A percentile compares a stretch with the other conserved stretches of the same genome.
These are phyloP conservation scores for Elongisporangium undulatum DNA, from an alignment of 352 stramenopile genomes.

Conservation along the genomic window DNA sequence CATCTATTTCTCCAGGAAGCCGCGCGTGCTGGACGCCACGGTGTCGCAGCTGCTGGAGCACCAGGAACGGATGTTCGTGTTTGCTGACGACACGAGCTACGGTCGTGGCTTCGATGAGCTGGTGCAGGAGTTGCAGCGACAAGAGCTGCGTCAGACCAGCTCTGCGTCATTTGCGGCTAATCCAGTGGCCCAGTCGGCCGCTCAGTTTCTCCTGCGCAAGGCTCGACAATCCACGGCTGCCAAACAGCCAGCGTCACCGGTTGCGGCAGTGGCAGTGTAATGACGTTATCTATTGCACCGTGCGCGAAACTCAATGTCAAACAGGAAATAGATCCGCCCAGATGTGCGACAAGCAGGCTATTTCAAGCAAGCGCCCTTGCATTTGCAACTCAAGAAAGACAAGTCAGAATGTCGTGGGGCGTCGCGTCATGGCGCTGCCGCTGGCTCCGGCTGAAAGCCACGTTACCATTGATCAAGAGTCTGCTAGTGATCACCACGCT, in stretches of 20 bases:
- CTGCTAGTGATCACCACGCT: constrained; percentile 15
- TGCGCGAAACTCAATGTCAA: neutral
- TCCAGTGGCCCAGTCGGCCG: constrained; percentile 29
- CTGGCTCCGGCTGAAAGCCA: neutral
- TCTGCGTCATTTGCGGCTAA: constrained; percentile 22
- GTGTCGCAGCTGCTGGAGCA: constrained; percentile 34
- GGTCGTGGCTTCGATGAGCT: constrained; percentile 58
- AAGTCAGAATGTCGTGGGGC: constrained; percentile 1
- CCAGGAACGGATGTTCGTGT: constrained; percentile 34
- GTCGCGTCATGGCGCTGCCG: neutral
- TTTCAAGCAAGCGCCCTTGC: neutral
- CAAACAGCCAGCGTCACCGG: neutral
- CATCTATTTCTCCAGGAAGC: constrained; percentile 56
- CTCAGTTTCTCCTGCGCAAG: constrained; percentile 16
- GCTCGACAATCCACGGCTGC: neutral
- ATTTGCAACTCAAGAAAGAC: neutral
- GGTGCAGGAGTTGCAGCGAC: constrained; percentile 30
- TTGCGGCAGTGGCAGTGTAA: neutral
- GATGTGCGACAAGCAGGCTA: neutral
- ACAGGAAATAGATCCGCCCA: neutral
- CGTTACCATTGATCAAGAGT: constrained; percentile 11
- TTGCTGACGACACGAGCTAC: constrained; percentile 60
- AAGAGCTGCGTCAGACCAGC: constrained; percentile 10
- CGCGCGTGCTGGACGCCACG: constrained; percentile 32
- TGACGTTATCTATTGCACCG: neutral